Conservation (phyloP, 169 alveolate genomes). For the Plasmodium gonderi region DNA sequence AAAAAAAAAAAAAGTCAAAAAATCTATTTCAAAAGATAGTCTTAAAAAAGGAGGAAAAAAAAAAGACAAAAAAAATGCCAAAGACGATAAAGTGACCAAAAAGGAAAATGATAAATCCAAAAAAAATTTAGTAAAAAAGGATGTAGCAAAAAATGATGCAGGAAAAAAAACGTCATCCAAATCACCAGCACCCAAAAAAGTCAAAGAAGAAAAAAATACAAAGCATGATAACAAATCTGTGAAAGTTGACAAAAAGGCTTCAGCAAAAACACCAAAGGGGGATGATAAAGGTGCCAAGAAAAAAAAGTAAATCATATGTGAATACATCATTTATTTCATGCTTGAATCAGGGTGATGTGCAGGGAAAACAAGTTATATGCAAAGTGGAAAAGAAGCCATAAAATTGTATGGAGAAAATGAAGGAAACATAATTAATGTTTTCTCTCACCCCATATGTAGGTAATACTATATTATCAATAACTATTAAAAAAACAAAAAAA, state of each 20-base stretch:
- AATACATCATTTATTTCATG: too few species aligned
- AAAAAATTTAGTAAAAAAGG: background rate
- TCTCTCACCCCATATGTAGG: too few species aligned
- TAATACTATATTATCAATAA: too few species aligned
- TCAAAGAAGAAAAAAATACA: background rate
- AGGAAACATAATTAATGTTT: too few species aligned
- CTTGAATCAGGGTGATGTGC: too few species aligned
- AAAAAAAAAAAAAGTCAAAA: conserved; percentile 61
- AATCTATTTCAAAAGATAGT: conserved; percentile 14
- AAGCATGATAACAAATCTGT: conserved; percentile 4
- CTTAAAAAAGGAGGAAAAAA: conserved; percentile 6
- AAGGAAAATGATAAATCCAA: conserved; percentile 1
- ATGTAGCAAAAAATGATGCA: background rate
- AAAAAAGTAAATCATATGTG: background rate
- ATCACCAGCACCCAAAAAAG: background rate
- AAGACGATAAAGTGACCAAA: conserved; percentile 12
- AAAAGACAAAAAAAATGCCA: conserved; percentile 1
- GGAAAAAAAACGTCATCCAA: background rate
- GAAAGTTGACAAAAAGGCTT: conserved; percentile 28
- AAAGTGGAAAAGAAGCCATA: too few species aligned
- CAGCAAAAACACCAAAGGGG: conserved; percentile 13
- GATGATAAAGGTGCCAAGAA: conserved; percentile 18
- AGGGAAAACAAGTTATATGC: too few species aligned
- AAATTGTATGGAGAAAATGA: too few species aligned
- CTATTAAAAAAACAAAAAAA: too few species aligned